phyloP scores from a whole-genome alignment of 305 asterid genomes.

The Fraxinus dipetala region DNA sequence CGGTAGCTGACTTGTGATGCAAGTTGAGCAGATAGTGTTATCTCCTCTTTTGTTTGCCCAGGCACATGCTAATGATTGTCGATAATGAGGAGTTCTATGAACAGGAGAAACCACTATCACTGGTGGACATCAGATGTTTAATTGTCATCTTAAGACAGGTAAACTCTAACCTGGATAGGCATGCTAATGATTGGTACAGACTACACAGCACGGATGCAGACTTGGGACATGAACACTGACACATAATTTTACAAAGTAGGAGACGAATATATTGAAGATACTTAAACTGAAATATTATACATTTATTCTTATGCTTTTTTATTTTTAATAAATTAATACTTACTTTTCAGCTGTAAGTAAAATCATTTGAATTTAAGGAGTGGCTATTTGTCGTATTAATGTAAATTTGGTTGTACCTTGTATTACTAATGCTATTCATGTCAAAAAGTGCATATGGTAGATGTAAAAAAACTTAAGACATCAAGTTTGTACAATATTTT shows the following conservation, averaged over 20 bases:
- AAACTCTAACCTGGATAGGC: constrained; percentile 18
- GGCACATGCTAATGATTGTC: constrained; percentile 93
- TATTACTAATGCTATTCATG: not conserved
- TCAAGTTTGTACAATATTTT: not conserved
- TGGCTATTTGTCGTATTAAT: not conserved
- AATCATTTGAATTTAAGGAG: not conserved
- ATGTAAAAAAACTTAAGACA: not conserved
- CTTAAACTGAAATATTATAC: not conserved
- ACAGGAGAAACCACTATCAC: constrained; percentile 80
- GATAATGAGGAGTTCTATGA: constrained; percentile 98
- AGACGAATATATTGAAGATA: not conserved
- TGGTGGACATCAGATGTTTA: constrained; percentile 73
- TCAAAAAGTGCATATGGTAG: not conserved
- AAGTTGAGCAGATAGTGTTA: constrained; percentile 23
- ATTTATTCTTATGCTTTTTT: not conserved
- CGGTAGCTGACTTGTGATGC: constrained; percentile 22
- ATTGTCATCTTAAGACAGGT: constrained; percentile 93
- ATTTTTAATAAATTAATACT: not conserved
- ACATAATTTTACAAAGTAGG: not conserved
- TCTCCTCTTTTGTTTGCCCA: constrained; percentile 35
- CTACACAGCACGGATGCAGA: not conserved
- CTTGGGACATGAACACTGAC: not conserved
- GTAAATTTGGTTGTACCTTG: not conserved
- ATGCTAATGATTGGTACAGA: not conserved
- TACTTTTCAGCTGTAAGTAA: not conserved